Percentiles rank a stretch among this genome's conserved stretches.
phyloP scores from a whole-genome alignment of 192 early-diverging fungal genomes.

The Spizellomyces punctatus region DNA sequence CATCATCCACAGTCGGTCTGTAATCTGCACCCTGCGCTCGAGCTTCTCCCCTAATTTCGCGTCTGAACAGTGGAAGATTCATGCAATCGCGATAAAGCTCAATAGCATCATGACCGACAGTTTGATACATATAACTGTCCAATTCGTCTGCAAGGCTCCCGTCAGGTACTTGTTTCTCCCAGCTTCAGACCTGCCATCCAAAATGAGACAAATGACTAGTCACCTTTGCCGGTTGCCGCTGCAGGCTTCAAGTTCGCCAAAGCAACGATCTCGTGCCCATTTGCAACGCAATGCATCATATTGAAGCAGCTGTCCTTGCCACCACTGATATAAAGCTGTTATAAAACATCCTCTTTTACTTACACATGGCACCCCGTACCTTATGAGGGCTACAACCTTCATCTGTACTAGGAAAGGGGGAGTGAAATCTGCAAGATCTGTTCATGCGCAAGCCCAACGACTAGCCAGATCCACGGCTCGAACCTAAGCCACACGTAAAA shows the following conservation, averaged over 20 bases:
- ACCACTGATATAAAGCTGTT: conserved; percentile 44
- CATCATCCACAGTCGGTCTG: conserved; percentile 69
- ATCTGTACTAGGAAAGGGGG: neutral
- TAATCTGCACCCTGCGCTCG: conserved; percentile 72
- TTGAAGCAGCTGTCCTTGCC: conserved; percentile 98
- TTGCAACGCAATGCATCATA: conserved; percentile 90
- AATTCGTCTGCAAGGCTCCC: conserved; percentile 67
- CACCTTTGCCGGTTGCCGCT: conserved; percentile 61
- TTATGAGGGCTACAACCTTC: conserved; percentile 44
- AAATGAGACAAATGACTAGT: neutral
- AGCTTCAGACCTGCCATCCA: neutral
- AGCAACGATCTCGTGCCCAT: conserved; percentile 92
- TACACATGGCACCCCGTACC: conserved; percentile 1
- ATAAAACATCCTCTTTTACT: too few relatives aligned
- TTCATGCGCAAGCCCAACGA: too few relatives aligned
- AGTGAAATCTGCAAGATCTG: too few relatives aligned
- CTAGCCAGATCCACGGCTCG: too few relatives aligned
- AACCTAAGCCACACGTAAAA: too few relatives aligned
- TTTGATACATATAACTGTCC: conserved; percentile 97
- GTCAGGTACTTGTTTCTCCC: too few relatives aligned
- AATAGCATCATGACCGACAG: conserved; percentile 92
- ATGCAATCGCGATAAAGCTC: conserved; percentile 82
- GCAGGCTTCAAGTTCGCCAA: conserved; percentile 90
- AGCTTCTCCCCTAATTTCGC: conserved; percentile 71
- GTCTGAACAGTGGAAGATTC: conserved; percentile 77